phyloP scores from a whole-genome alignment of 2,329 filamentous ascomycete species.

The Colletotrichum sansevieriae region DNA sequence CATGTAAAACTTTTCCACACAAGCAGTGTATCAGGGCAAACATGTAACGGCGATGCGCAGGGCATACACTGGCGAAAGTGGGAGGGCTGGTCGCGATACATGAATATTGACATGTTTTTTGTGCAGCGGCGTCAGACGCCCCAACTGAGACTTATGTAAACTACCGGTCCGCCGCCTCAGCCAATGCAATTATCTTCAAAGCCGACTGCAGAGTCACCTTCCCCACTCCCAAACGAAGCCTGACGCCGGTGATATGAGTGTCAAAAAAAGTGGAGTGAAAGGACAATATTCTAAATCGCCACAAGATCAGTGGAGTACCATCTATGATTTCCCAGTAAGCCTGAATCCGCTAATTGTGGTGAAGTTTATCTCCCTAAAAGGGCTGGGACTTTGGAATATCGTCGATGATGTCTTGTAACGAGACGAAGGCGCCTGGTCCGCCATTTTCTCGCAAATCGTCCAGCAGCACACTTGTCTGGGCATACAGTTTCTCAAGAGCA shows the following conservation, averaged over 20 bases:
- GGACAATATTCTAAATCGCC: conserved; percentile 31
- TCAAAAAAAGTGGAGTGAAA: conserved; percentile 16
- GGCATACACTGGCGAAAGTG: no score
- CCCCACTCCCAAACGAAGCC: conserved; percentile 33
- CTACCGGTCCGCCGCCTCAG: conserved; percentile 29
- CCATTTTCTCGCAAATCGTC: conserved; percentile 84
- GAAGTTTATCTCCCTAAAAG: conserved; percentile 18
- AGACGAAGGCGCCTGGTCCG: conserved; percentile 86
- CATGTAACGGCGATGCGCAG: no score
- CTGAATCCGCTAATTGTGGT: conserved; percentile 6
- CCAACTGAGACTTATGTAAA: conserved; percentile 30
- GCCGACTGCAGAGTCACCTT: conserved; percentile 26
- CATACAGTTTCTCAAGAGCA: conserved; percentile 85
- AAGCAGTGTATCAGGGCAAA: no score
- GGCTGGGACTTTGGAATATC: conserved; percentile 56
- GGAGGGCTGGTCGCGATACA: no score
- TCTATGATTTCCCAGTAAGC: conserved; percentile 10
- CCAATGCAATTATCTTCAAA: conserved; percentile 36
- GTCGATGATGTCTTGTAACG: conserved; percentile 63
- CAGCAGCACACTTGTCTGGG: conserved; percentile 89
- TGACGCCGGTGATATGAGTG: conserved; percentile 37
- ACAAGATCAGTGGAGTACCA: conserved; percentile 29
- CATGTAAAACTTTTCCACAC: no score
- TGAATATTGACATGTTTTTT: conserved; percentile 25
- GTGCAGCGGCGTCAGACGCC: conserved; percentile 36